Evolutionary conservation across 768 basidiomycete genomes (phyloP), one percentile per base, ranked within the genome.

Genomic region (Dendrothele bispora): DNA sequence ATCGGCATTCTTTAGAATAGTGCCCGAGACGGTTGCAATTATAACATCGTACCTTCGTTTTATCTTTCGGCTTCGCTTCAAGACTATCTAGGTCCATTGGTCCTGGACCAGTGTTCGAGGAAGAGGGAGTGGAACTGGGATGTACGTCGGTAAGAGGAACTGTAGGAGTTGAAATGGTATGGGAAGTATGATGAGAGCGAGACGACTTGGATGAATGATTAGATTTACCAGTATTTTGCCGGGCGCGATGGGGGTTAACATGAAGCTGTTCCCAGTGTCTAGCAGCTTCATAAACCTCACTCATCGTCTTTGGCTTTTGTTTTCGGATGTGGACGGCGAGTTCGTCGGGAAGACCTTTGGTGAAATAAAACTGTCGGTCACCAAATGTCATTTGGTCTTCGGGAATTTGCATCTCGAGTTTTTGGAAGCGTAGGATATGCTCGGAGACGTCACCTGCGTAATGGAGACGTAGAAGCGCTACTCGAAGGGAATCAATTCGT

Each of bases 1-100:
- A 22, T 7, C 36, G 35, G 29, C 53, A 51, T 27, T 54, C 37
- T 37, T 38, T 39, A 18, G 49, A 20, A 35, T 42, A 51, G 42
- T 54, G 53, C 7, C 53, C 53, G 6, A 36, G 5, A 21, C 39
- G 35, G 41, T 51, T 48, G 30, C 53, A 54, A 22, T 54, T 51
- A 28, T 35, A 54, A 27, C 53, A 54, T 29, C 28, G 49, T 3
- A 54, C 22, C 22, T 20, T 48, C 6, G 28, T 20, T 41, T 27
- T 48, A 28, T 51, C 45, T 15, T 6, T 17, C 27, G 11, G 35
- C 1, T 2, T 15, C 21, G 48, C n/a, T 27, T n/a, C 18, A n/a
- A 50, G 37, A n/a, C 10, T 28, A 45, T 45, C 43, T 6, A 50
- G 26, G 35, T 50, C 49, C 49, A 50, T 50, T 27, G 49, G 49